phyloP scores from a whole-genome alignment of 169 alveolate species.

The Plasmodium billcollinsi region DNA sequence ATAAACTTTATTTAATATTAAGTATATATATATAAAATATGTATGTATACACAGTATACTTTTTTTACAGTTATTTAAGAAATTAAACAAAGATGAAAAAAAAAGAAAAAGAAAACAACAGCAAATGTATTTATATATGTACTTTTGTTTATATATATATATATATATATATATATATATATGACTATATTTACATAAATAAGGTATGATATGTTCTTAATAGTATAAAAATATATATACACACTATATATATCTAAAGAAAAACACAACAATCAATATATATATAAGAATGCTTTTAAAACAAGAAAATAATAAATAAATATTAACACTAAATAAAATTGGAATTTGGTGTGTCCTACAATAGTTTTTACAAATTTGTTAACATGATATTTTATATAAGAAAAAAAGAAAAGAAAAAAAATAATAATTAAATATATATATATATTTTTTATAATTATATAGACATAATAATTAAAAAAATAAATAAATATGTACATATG shows the following conservation, averaged over 20 bases:
- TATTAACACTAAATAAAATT: background rate
- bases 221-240: slow-evolving; percentile 2
- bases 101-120: background rate
- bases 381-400: too few species aligned
- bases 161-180: slow-evolving; percentile 9
- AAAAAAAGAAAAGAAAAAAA: slow-evolving; percentile 8
- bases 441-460: slow-evolving; percentile 6
- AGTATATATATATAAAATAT: slow-evolving; percentile 7
- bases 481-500: slow-evolving; percentile 10
- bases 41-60: background rate
- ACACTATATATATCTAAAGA: slow-evolving; percentile 5
- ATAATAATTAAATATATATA: slow-evolving; percentile 18
- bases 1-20: background rate
- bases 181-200: background rate
- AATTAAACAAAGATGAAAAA: background rate
- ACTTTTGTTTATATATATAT: background rate
- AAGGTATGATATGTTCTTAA: background rate
- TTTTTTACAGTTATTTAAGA: too few species aligned
- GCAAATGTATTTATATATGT: background rate
- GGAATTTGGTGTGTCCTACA: slow-evolving; percentile 35
- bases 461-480: slow-evolving; percentile 16
- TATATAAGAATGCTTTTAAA: slow-evolving; percentile 31
- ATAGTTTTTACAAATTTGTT: slow-evolving; percentile 6
- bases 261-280: slow-evolving; percentile 2
- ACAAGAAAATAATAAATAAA: slow-evolving; percentile 26